Evolutionary conservation across 2,329 filamentous ascomycete species (phyloP), one percentile per base, ranked within the genome.

Genomic region (Endocalyx cinctus): DNA sequence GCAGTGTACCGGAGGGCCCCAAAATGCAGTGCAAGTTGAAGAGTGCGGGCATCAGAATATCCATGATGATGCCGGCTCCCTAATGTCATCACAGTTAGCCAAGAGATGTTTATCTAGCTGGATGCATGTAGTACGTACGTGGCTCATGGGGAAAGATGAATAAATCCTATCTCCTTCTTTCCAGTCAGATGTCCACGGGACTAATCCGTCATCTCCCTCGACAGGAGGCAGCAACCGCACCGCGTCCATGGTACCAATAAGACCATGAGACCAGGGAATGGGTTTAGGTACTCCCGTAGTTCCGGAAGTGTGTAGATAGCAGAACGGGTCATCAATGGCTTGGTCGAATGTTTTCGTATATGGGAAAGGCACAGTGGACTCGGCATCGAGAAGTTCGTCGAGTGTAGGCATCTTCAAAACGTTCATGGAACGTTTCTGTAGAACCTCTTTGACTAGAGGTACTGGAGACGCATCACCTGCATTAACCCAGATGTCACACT

Each of bases 241-340:
- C 1, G 58, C 57, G 42, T 69, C 63, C 48, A 62, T 52, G 0
- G 58, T 57, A 1, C 49, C 48, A 10, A 62, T 31, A 16, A 51
- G 41, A 8, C 42, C 49, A 38, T 68, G 55, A 4, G 57, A 53
- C 43, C 53, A 52, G 2, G 45, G 32, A n/a, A 67, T 59, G 0
- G 60, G 61, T 31, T 67, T 67, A 2, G 62, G 63, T 0, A 62
- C 35, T 3, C 65, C 64, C 3, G 64, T 69, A 2, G 59, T 56
- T 2, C 66, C 66, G 4, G 62, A 67, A 0, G 64, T 66, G 30
- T 68, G 64, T 1, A 66, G 33, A 17, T 60, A 50, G 17, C 59
- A 52, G 5, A 65, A 59, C 0, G 58, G 55, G 1, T 65, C 61
- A 18, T 55, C 40, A 0, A 41, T 42, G 5, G 55, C 59, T 3